Percentiles rank a stretch among this genome's conserved stretches.
Conservation (phyloP, 1,284 basidiomycete species). For the Ustilago cynodontis region DNA sequence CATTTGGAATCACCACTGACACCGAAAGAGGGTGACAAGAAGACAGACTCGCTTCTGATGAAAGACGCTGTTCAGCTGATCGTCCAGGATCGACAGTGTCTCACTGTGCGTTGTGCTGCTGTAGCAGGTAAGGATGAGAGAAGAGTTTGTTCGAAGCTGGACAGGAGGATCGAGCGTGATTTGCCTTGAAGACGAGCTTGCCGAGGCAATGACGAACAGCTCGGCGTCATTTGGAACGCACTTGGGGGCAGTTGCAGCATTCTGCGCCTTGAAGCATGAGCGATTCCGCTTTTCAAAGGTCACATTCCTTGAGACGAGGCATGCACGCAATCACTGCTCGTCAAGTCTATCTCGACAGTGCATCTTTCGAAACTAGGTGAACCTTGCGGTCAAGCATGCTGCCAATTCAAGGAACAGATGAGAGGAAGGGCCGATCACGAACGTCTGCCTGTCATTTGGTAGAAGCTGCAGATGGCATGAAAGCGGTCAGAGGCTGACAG, state of each 20-base stretch:
- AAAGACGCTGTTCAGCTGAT: not conserved
- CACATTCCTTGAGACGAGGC: constrained; percentile 17
- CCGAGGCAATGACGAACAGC: constrained; percentile 5
- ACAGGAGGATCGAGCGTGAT: not conserved
- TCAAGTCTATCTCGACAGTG: not conserved
- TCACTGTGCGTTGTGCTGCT: too few relatives aligned
- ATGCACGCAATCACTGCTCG: constrained; percentile 3
- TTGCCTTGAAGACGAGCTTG: not conserved
- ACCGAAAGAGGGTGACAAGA: constrained; percentile 1
- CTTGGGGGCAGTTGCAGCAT: not conserved
- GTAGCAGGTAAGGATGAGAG: not conserved
- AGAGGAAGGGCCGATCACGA: too few relatives aligned
- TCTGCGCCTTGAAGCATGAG: not conserved
- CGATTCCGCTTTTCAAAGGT: not conserved
- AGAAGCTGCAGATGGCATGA: not conserved
- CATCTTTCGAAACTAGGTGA: too few relatives aligned
- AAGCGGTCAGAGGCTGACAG: not conserved
- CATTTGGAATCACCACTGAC: constrained; percentile 13
- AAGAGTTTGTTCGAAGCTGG: not conserved
- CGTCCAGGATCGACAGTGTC: not conserved
- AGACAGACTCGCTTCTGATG: not conserved
- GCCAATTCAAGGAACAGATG: too few relatives aligned
- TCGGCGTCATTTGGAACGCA: constrained; percentile 23
- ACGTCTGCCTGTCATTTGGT: too few relatives aligned
- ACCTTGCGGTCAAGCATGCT: too few relatives aligned